Evolutionary conservation across 768 basidiomycete species (phyloP), one percentile per base, ranked within the genome.

Genomic region (Lentinula guzmanii): DNA sequence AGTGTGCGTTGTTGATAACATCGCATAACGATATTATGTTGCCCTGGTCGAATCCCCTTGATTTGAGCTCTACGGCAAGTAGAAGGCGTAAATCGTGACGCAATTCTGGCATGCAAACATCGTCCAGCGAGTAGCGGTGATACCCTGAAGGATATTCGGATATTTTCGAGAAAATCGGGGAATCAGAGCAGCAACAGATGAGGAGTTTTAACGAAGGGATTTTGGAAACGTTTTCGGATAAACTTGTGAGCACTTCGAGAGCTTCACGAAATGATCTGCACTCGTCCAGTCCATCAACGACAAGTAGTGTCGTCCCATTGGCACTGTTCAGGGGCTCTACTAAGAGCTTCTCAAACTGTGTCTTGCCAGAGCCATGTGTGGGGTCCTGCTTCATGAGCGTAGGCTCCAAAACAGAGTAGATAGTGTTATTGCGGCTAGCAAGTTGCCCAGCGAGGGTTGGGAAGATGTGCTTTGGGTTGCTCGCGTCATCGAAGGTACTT

Each of bases 281-380:
- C n/a, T 60, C 59, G 16, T 60, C 59, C 28, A 60, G n/a, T 18
- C 50, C 59, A 34, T 60, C 59, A 21, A 60, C 39, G 39, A 60
- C 34, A 11, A 60, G 59, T 5, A 60, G 28, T 5, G 24, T 52
- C 5, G 28, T 11, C n/a, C 33, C 33, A 3, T 35, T 39, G 21
- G 52, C 11, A 11, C 7, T 31, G 2, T 31, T 3, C 16, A 60
- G 48, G 31, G 48, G 50, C 24, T 16, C 18, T 15, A 28, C 5
- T 16, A 60, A 7, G 28, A 60, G 51, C 5, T 52, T 37, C 28
- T 50, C 6, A 28, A 45, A 45, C 18, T 50, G 58, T 13, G 18
- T 56, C 11, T 31, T 31, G 4, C 24, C 13, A 16, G 39, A 28
- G 37, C 15, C 8, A 8, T 24, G 1, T 5, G 41, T 56, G 41